phyloP scores from a whole-genome alignment of 352 stramenopile species.

The Aphanomyces astaci region DNA sequence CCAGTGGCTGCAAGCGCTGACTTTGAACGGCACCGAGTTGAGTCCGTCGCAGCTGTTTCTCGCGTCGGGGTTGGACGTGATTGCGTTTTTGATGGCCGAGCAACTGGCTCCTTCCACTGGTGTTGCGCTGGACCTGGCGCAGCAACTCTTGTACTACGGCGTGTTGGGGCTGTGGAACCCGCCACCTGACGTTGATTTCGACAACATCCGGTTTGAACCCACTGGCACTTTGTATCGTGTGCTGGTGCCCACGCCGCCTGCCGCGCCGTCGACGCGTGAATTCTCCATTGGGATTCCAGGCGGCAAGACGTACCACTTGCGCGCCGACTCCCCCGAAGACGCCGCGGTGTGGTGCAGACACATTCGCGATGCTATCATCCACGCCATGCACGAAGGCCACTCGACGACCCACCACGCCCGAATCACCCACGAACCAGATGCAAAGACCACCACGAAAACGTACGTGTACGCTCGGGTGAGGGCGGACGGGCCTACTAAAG shows the following conservation, averaged over 20 bases:
- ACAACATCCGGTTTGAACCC: slow-evolving; percentile 15
- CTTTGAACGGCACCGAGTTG: background rate
- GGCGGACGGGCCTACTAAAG: slow-evolving; percentile 84
- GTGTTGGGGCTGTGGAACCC: slow-evolving; percentile 32
- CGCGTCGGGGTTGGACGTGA: slow-evolving; percentile 59
- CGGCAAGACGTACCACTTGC: slow-evolving; percentile 82
- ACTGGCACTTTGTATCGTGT: background rate
- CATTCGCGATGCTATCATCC: slow-evolving; percentile 43
- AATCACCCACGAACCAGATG: background rate
- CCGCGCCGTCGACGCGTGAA: slow-evolving; percentile 37
- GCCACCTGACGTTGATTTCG: slow-evolving; percentile 13
- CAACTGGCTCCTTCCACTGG: slow-evolving; percentile 45
- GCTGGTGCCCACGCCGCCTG: background rate
- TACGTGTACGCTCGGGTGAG: slow-evolving; percentile 80
- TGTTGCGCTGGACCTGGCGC: slow-evolving; percentile 57
- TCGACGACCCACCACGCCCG: background rate
- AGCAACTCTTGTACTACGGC: slow-evolving; percentile 68
- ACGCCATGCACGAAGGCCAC: slow-evolving; percentile 8
- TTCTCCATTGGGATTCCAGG: slow-evolving; percentile 83
- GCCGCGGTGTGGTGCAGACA: slow-evolving; percentile 60
- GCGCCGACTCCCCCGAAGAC: slow-evolving; percentile 64
- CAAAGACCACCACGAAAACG: slow-evolving; percentile 53
- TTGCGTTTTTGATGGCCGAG: slow-evolving; percentile 67
- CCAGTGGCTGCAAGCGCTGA: slow-evolving; percentile 3
- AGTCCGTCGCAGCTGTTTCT: slow-evolving; percentile 38